Evolutionary conservation across 2,329 filamentous ascomycete genomes (phyloP).

Genomic region (Arthroderma sp.): DNA sequence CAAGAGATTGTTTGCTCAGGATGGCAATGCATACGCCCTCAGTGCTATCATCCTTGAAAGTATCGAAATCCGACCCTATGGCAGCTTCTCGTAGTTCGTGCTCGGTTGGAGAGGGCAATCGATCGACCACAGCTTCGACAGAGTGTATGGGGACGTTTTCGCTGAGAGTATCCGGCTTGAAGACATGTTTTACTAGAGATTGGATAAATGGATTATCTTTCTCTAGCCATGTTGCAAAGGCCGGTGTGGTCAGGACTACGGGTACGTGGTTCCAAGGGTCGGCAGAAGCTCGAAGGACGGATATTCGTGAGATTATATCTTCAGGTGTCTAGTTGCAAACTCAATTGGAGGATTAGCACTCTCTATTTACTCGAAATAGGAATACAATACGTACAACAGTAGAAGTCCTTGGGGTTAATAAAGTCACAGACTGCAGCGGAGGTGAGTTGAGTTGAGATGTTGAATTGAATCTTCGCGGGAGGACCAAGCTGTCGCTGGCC

Average conservation of each 20-base stretch:
- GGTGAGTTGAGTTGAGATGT: no score
- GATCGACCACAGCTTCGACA: conserved; percentile 26
- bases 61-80: no score
- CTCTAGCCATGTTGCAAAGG: conserved; percentile 26
- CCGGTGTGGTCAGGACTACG: conserved; percentile 25
- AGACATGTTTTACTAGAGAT: conserved; percentile 18
- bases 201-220: conserved; percentile 19
- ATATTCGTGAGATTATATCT: conserved; percentile 19
- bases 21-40: no score
- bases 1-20: not conserved
- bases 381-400: no score
- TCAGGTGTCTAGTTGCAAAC: conserved; percentile 14
- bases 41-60: no score
- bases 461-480: no score
- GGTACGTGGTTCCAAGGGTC: conserved; percentile 15
- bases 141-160: conserved; percentile 13
- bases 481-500: no score
- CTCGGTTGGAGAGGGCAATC: conserved; percentile 16
- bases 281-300: conserved; percentile 9
- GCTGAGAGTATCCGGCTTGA: conserved; percentile 9
- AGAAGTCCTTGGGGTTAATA: no score
- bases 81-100: not conserved
- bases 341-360: not conserved
- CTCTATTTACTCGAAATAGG: not conserved
- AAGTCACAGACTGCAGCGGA: no score